phyloP scores from a whole-genome alignment of 2,329 filamentous ascomycete genomes.

The Penicillium crustosum region DNA sequence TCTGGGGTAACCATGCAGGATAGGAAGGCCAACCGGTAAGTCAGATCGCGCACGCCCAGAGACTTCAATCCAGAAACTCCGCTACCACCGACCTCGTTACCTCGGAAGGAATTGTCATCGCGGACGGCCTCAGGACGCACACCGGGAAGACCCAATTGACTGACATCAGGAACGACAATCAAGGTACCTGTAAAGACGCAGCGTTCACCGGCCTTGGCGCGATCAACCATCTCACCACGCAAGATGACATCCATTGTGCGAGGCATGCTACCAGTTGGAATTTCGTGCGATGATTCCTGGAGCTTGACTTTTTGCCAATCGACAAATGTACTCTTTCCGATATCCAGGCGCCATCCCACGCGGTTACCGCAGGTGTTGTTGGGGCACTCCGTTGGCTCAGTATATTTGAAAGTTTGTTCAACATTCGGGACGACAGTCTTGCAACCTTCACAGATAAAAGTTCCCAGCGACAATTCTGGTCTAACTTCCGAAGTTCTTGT shows the following conservation, averaged over 20 bases:
- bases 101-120: constrained; percentile 74
- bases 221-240: constrained; percentile 94
- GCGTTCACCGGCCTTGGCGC: constrained; percentile 95
- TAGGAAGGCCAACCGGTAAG: constrained; percentile 93
- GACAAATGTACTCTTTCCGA: constrained; percentile 93
- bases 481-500: constrained; percentile 96
- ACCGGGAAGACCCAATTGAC: constrained; percentile 87
- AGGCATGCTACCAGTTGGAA: constrained; percentile 97
- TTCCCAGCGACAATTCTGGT: constrained; percentile 86
- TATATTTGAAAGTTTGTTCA: constrained; percentile 97
- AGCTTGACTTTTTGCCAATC: constrained; percentile 99
- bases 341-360: constrained; percentile 92
- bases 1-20: constrained; percentile 95
- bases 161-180: constrained; percentile 96
- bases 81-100: constrained; percentile 75
- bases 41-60: constrained; percentile 90
- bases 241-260: constrained; percentile 96
- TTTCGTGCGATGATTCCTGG: constrained; percentile 97
- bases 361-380: constrained; percentile 86
- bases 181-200: constrained; percentile 96
- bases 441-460: constrained; percentile 88
- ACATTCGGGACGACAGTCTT: constrained; percentile 82
- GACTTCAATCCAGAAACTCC: constrained; percentile 88
- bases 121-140: constrained; percentile 78
- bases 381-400: constrained; percentile 92